phyloP scores from a whole-genome alignment of 768 basidiomycete species.

The Amanita rubescens region DNA sequence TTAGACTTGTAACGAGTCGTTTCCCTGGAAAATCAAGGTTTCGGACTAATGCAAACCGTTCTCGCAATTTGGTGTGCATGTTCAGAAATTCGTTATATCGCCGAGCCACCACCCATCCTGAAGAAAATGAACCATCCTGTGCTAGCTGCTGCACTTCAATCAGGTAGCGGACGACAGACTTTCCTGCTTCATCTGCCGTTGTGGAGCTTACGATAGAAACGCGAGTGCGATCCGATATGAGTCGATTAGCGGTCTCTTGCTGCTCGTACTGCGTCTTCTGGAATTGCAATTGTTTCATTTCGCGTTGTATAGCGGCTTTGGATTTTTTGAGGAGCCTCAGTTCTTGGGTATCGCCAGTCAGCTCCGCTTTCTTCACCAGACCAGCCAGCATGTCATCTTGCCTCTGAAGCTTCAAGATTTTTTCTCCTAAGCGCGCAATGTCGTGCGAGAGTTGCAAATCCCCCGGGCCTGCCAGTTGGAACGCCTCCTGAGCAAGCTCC shows the following conservation, averaged over 20 bases:
- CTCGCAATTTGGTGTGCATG: constrained; percentile 81
- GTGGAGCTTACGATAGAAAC: constrained; percentile 84
- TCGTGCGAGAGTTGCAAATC: constrained; percentile 86
- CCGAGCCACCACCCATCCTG: constrained; percentile 90
- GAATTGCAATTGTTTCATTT: constrained; percentile 78
- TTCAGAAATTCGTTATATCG: constrained; percentile 93
- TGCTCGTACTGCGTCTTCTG: constrained; percentile 92
- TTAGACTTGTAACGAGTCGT: constrained; percentile 81
- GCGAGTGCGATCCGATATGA: constrained; percentile 76
- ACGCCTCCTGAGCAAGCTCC: constrained; percentile 32
- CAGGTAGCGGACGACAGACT: constrained; percentile 86
- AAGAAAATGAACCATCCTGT: constrained; percentile 68
- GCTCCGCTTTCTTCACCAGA: constrained; percentile 89
- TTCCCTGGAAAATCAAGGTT: constrained; percentile 89
- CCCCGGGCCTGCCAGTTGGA: constrained; percentile 78
- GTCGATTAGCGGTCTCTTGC: constrained; percentile 85
- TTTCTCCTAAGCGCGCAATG: constrained; percentile 70
- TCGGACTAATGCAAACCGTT: constrained; percentile 59
- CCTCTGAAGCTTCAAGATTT: constrained; percentile 66
- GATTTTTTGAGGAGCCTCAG: constrained; percentile 76
- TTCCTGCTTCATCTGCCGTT: constrained; percentile 77
- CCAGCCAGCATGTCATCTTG: constrained; percentile 83
- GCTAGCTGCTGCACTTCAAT: constrained; percentile 87
- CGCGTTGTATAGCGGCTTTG: constrained; percentile 72
- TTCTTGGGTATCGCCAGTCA: constrained; percentile 87